These are phyloP conservation scores for Nemania serpens DNA, from an alignment of 2,329 filamentous ascomycete genomes.

Conservation along the genomic window DNA sequence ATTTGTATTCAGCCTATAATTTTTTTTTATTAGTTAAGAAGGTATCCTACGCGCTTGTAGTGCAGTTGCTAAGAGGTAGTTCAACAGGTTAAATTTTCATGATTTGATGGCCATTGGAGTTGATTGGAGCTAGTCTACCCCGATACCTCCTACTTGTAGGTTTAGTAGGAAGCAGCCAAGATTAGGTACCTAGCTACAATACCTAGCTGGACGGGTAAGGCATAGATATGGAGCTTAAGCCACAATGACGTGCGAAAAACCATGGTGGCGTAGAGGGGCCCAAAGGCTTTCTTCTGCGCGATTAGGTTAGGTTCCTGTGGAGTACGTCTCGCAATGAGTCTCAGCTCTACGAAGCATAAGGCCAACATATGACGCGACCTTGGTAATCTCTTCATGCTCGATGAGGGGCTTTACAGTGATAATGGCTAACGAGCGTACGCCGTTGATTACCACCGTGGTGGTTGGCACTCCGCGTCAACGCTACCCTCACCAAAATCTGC, in stretches of 20 bases:
- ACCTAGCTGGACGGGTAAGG: background rate
- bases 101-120: too few relatives aligned
- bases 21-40: too few relatives aligned
- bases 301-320: too few relatives aligned
- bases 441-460: slow-evolving; percentile 67
- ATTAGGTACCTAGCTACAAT: background rate
- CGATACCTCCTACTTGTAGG: too few relatives aligned
- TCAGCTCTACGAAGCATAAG: background rate
- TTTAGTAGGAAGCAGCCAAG: too few relatives aligned
- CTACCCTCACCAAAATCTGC: slow-evolving; percentile 63
- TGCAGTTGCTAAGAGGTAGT: too few relatives aligned
- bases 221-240: slow-evolving; percentile 1
- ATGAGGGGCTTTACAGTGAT: slow-evolving; percentile 32
- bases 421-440: slow-evolving; percentile 63
- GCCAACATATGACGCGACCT: slow-evolving; percentile 1
- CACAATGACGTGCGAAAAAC: slow-evolving; percentile 23
- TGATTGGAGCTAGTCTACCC: too few relatives aligned
- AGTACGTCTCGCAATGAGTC: too few relatives aligned
- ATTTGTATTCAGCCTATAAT: too few relatives aligned
- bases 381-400: background rate
- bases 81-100: too few relatives aligned
- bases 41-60: too few relatives aligned
- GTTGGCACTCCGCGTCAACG: slow-evolving; percentile 58
- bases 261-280: slow-evolving; percentile 15
- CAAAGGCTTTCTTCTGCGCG: background rate